Conservation (phyloP, 2,329 filamentous ascomycete species). For the Colletotrichum sublineola region DNA sequence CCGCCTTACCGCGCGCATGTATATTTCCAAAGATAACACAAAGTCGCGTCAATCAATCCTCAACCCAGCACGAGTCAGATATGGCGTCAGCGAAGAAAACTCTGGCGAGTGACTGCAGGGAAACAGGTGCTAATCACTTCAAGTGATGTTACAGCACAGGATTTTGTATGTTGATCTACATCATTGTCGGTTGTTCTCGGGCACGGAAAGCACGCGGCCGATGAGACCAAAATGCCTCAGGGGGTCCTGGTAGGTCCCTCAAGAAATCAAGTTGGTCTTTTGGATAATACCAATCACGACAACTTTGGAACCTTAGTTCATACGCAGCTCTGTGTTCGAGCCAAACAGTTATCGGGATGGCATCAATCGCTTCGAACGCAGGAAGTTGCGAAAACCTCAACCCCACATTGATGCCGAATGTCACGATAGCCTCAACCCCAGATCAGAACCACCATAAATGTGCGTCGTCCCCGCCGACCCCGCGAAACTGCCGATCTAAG, state of each 20-base stretch:
- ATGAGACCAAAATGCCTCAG: slow-evolving; percentile 8
- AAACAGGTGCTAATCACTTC: neutral
- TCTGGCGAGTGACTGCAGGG: slow-evolving; percentile 4
- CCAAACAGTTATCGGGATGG: neutral
- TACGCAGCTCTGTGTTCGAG: neutral
- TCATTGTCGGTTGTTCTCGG: slow-evolving; percentile 7
- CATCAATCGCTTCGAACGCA: neutral
- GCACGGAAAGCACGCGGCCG: neutral
- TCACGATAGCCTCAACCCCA: slow-evolving; percentile 39
- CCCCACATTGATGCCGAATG: slow-evolving; percentile 26
- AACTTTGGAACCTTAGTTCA: too few species aligned
- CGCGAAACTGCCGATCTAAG: slow-evolving; percentile 5
- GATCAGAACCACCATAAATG: slow-evolving; percentile 5
- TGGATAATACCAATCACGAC: neutral
- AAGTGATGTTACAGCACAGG: slow-evolving; percentile 15
- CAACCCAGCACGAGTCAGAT: slow-evolving; percentile 36
- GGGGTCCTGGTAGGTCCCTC: neutral
- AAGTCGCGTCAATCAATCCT: slow-evolving; percentile 25
- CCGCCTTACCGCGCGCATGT: neutral
- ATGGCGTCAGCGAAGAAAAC: neutral
- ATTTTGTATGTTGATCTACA: slow-evolving; percentile 8
- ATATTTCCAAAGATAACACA: slow-evolving; percentile 15
- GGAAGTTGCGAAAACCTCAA: neutral
- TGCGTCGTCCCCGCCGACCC: neutral
- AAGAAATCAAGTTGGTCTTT: neutral